Evolutionary conservation across 345 rosid species (phyloP), one percentile per base, ranked within the genome.

Genomic region (Chamaenerion angustifolium): DNA sequence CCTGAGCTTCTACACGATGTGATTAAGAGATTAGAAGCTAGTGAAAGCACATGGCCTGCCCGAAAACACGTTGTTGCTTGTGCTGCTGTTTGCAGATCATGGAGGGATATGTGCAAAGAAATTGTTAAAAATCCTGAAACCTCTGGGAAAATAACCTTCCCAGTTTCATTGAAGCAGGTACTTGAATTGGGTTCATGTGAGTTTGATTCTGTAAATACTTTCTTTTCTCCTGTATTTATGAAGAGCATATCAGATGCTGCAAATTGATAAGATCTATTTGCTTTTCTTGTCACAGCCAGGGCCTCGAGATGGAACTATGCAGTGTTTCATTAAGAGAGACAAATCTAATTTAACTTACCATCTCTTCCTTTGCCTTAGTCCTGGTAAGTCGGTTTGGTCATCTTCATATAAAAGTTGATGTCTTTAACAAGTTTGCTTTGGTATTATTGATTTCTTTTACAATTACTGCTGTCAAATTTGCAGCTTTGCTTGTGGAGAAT

Each of bases 31-130:
- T 71, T 92, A 46, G 98, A 92, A 72, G 93, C 82, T 21, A 87
- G 96, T 15, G 98, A 87, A 72, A 74, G 85, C 48, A 69, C 55
- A 0, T 92, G 98, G 98, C 98, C 98, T 65, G 76, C 87, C 60
- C 89, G 96, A 35, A 80, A 59, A 68, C 69, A 92, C 62, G 98
- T 92, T 40, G 93, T 92, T 60, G 87, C 96, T 14, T 92, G 98
- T 68, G 98, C 98, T 65, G 86, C 92, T 0, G 98, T 92, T 5
- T 92, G 98, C 63, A 76, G 83, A 53, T 75, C 96, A 10, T 92
- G 98, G 98, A 83, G 95, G 64, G 95, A 83, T 45, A 92, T 92
- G 93, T 92, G 98, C 58, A 80, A 75, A 73, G 98, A 92, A 67
- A 82, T 92, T 50, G 98, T 92, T 18, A 71, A 61, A 58, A 80